Conservation (phyloP, 352 stramenopile genomes). For the Pythium folliculosum region DNA sequence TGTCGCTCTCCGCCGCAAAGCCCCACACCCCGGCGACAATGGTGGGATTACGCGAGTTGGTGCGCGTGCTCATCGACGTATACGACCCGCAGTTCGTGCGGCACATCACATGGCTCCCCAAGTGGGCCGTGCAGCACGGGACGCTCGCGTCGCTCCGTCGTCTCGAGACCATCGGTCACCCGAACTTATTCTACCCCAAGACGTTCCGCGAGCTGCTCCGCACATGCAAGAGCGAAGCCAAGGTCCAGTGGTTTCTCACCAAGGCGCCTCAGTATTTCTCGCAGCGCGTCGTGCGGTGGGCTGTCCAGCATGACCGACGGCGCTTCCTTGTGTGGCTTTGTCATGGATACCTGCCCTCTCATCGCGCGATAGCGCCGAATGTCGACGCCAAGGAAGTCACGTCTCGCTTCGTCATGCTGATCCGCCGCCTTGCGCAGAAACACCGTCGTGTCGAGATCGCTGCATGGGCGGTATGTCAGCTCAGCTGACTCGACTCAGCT, state of each 20-base stretch:
- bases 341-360: not conserved
- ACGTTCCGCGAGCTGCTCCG: not conserved
- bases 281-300: not conserved
- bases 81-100: not conserved
- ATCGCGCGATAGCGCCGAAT: not conserved
- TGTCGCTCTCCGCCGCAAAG: too few species aligned
- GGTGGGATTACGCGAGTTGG: not conserved
- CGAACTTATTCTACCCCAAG: not conserved
- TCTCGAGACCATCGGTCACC: not conserved
- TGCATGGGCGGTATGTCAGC: too few species aligned
- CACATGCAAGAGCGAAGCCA: not conserved
- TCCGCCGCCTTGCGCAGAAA: too few species aligned
- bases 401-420: too few species aligned
- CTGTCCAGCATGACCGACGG: not conserved
- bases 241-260: not conserved
- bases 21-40: not conserved
- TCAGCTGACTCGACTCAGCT: too few species aligned
- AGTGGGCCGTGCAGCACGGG: not conserved
- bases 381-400: too few species aligned
- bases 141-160: not conserved
- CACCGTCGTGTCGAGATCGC: too few species aligned
- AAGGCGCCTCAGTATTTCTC: not conserved
- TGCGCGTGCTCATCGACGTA: not conserved
- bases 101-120: not conserved
- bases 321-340: not conserved